Evolutionary conservation across 108 stramenopile species (phyloP).

Genomic region (Cyclotella distinguenda): DNA sequence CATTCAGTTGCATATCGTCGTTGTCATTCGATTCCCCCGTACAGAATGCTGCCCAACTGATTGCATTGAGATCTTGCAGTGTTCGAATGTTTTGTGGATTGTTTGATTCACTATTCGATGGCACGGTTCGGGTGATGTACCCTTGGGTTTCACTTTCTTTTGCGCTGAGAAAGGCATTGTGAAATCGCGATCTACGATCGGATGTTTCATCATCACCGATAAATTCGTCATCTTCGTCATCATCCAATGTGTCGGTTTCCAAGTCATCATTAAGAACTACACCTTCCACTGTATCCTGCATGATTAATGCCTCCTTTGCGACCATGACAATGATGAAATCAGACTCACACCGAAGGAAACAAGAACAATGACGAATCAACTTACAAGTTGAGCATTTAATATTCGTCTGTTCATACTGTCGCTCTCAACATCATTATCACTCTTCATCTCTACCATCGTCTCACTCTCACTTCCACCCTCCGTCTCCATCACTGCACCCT

Average conservation of each 20-base stretch:
- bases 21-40: conserved; percentile 48
- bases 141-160: conserved; percentile 45
- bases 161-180: conserved; percentile 35
- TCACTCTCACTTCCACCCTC: not conserved
- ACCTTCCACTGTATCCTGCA: conserved; percentile 35
- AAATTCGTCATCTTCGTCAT: conserved; percentile 34
- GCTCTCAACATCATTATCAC: not conserved
- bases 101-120: conserved; percentile 13
- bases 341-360: not conserved
- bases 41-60: conserved; percentile 83
- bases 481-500: not conserved
- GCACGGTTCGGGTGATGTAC: conserved; percentile 12
- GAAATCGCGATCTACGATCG: conserved; percentile 35
- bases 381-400: conserved; percentile 28
- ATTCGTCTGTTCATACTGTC: not conserved
- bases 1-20: conserved; percentile 50
- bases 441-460: not conserved
- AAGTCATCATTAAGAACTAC: conserved; percentile 21
- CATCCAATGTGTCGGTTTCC: conserved; percentile 29
- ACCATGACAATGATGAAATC: not conserved
- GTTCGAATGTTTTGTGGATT: conserved; percentile 31
- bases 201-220: conserved; percentile 24
- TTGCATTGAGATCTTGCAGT: conserved; percentile 69
- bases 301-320: conserved; percentile 31
- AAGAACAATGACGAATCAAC: not conserved